Evolutionary conservation across 148 eudicot genomes (phyloP), one percentile per base, ranked within the genome.

Genomic region (Vaccinium macrocarpon): DNA sequence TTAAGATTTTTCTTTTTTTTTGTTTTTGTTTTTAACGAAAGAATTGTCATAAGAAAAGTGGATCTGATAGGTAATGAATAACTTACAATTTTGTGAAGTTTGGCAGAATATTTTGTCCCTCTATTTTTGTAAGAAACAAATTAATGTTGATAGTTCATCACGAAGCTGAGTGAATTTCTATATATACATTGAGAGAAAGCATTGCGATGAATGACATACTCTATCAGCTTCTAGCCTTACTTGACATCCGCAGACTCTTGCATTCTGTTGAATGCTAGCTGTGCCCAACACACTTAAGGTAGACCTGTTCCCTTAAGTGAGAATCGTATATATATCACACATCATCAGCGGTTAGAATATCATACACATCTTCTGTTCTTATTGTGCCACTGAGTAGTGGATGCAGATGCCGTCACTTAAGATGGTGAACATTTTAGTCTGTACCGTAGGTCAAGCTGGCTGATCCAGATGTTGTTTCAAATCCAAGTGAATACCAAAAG

Each of bases 381-480:
- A 8, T 62, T 25, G 71, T 19, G 21, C 32, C 3, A 61, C 72
- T 38, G 21, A 38, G 50, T 80, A 57, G 53, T 42, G 23, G 72
- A 61, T 48, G 49, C 21, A 12, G 72, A 61, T 48, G 49, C 21
- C 48, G 38, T 82, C 71, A 3, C 49, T 13, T 14, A 70, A 42
- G 21, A 16, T 80, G 23, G 74, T 81, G 15, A 32, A 42, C 81
- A 42, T 76, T 81, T 46, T 38, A 29, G 78, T 74, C 46, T 72
- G 71, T 76, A 66, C 78, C 79, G 68, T 85, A 97, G 99, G 91
- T 91, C 84, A 97, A 93, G 89, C 91, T 97, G 86, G 98, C 92
- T 87, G 99, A 95, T 86, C 99, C 98, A 78, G 99, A 97, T 85
- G 92, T 97, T 16, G 95, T 91, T 72, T 95, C 98, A 57, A 97